Evolutionary conservation across 257 asterid species (phyloP).

Genomic region (Mitragyna speciosa): DNA sequence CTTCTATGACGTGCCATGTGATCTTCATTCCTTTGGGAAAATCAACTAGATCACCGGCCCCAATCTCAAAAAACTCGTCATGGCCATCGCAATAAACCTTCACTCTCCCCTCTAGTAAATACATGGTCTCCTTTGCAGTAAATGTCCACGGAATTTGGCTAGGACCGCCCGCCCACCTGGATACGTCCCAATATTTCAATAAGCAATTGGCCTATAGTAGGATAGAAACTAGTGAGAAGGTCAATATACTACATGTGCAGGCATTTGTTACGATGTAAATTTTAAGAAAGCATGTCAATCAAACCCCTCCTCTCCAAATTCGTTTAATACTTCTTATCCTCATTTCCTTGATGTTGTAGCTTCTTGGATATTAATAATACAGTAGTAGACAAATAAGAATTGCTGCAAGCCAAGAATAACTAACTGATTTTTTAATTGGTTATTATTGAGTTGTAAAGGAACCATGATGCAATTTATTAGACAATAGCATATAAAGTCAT

Average conservation of each 20-base stretch:
- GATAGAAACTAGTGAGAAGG: neutral
- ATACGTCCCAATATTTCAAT: neutral
- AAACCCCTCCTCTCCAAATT: neutral
- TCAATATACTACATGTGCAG: neutral
- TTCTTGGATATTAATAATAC: neutral
- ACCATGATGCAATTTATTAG: too few species aligned
- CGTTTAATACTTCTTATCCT: neutral
- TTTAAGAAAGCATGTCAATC: neutral
- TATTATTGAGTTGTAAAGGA: too few species aligned
- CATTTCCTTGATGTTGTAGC: neutral
- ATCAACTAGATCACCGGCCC: slow-evolving; percentile 64
- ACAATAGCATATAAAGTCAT: too few species aligned
- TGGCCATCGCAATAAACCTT: slow-evolving; percentile 61
- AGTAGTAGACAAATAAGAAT: neutral
- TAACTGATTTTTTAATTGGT: too few species aligned
- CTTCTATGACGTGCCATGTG: slow-evolving; percentile 66
- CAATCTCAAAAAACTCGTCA: slow-evolving; percentile 52
- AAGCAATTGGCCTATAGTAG: neutral
- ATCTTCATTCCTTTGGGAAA: slow-evolving; percentile 78
- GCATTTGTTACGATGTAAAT: neutral
- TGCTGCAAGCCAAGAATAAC: neutral
- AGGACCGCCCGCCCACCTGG: slow-evolving; percentile 77
- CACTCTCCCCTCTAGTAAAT: slow-evolving; percentile 61
- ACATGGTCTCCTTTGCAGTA: slow-evolving; percentile 60
- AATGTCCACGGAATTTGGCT: slow-evolving; percentile 76